A percentile compares a stretch with the other conserved stretches of the same genome.
phyloP scores from a whole-genome alignment of 352 stramenopile genomes.

The Phytopythium cucurbitacearum region DNA sequence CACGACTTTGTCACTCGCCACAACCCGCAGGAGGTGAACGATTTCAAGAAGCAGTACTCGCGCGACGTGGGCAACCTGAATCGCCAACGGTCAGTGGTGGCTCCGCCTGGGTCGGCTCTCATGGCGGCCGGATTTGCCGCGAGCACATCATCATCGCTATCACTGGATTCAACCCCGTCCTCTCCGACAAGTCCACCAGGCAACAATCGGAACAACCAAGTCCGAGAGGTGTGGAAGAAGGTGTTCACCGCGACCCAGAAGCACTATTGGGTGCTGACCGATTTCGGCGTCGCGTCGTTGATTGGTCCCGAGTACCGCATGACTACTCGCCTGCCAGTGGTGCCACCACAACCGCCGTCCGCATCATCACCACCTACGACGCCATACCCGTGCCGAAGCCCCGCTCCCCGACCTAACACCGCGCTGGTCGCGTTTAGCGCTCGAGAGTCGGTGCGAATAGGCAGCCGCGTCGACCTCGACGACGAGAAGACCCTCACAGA shows the following conservation, averaged over 20 bases:
- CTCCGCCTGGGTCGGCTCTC: slow-evolving; percentile 26
- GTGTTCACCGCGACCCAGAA: slow-evolving; percentile 47
- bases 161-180: slow-evolving; percentile 15
- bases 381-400: slow-evolving; percentile 9
- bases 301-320: slow-evolving; percentile 65
- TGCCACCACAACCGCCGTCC: slow-evolving; percentile 15
- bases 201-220: slow-evolving; percentile 13
- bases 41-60: slow-evolving; percentile 77
- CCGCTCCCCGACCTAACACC: slow-evolving; percentile 28
- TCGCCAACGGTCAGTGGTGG: slow-evolving; percentile 55
- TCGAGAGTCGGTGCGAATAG: slow-evolving; percentile 39
- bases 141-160: slow-evolving; percentile 7
- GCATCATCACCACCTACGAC: slow-evolving; percentile 1
- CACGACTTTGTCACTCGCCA: slow-evolving; percentile 68
- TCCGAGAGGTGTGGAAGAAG: slow-evolving; percentile 36
- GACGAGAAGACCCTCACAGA: slow-evolving; percentile 41
- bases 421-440: slow-evolving; percentile 32
- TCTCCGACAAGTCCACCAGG: slow-evolving; percentile 5
- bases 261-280: slow-evolving; percentile 64
- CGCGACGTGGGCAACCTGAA: slow-evolving; percentile 63
- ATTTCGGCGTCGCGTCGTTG: slow-evolving; percentile 47
- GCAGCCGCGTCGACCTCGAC: slow-evolving; percentile 34
- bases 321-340: slow-evolving; percentile 38
- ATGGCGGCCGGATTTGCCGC: slow-evolving; percentile 21
- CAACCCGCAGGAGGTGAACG: slow-evolving; percentile 66